These are phyloP conservation scores for Somion occarium DNA, from an alignment of 1,284 basidiomycete genomes.

Conservation along the genomic window DNA sequence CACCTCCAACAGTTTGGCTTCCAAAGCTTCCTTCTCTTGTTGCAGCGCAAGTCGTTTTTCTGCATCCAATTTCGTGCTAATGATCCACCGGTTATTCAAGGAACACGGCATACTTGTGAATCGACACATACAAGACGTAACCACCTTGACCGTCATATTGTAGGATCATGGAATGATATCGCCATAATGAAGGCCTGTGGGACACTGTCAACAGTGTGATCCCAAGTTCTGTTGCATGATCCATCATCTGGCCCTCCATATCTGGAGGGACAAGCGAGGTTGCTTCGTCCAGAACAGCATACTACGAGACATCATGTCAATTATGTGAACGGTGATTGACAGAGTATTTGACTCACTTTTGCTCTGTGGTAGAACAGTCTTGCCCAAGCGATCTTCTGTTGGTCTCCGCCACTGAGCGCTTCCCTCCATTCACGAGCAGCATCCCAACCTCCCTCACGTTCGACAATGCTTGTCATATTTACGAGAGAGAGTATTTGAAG, in stretches of 20 bases:
- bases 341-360: constrained; percentile 52
- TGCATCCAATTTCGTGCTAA: constrained; percentile 84
- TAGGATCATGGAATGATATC: constrained; percentile 89
- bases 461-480: constrained; percentile 85
- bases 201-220: constrained; percentile 92
- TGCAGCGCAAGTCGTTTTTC: constrained; percentile 89
- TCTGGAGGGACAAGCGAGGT: constrained; percentile 92
- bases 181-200: constrained; percentile 91
- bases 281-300: constrained; percentile 95
- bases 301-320: constrained; percentile 40
- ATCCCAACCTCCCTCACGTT: constrained; percentile 97
- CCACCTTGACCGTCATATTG: constrained; percentile 85
- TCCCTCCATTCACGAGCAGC: constrained; percentile 89
- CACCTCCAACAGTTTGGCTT: constrained; percentile 79
- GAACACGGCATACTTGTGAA: neutral
- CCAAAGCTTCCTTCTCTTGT: constrained; percentile 88
- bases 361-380: constrained; percentile 94
- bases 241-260: constrained; percentile 95
- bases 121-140: constrained; percentile 71
- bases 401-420: constrained; percentile 83
- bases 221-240: constrained; percentile 81
- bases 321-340: neutral
- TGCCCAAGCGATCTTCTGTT: constrained; percentile 95
- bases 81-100: constrained; percentile 5
- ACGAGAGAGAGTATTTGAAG: constrained; percentile 73